A percentile compares a stretch with the other conserved stretches of the same genome.
Evolutionary conservation across 2,329 filamentous ascomycete species (phyloP).

Genomic region (Cladosporium sp.): DNA sequence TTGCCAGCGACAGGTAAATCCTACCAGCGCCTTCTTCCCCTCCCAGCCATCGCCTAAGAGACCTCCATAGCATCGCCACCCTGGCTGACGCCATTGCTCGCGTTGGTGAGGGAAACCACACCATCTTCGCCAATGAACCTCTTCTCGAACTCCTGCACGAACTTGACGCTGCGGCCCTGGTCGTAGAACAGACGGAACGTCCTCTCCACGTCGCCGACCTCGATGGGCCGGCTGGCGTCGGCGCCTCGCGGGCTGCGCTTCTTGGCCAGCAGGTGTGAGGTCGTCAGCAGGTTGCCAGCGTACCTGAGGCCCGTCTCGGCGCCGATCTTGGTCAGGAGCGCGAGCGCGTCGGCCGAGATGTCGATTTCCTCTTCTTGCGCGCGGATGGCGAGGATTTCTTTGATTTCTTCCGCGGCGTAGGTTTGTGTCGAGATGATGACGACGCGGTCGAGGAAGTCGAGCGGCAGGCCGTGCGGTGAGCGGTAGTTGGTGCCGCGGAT

Average conservation of each 20-base stretch:
- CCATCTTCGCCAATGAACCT: slow-evolving; percentile 87
- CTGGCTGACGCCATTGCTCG: slow-evolving; percentile 42
- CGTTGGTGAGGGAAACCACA: slow-evolving; percentile 61
- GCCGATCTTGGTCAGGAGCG: slow-evolving; percentile 91
- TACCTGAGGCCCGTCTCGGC: slow-evolving; percentile 89
- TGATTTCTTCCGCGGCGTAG: slow-evolving; percentile 79
- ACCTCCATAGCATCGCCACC: slow-evolving; percentile 63
- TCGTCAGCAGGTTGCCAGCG: slow-evolving; percentile 96
- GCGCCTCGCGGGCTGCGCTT: slow-evolving; percentile 70
- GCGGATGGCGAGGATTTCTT: slow-evolving; percentile 86
- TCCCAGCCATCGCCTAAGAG: slow-evolving; percentile 48
- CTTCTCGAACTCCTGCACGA: slow-evolving; percentile 86
- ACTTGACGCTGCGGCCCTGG: slow-evolving; percentile 78
- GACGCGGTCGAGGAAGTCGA: slow-evolving; percentile 93
- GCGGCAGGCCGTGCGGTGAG: slow-evolving; percentile 86
- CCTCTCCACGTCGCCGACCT: slow-evolving; percentile 83
- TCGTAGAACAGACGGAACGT: slow-evolving; percentile 96
- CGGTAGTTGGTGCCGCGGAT: slow-evolving; percentile 93
- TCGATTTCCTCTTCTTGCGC: slow-evolving; percentile 97
- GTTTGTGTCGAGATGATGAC: slow-evolving; percentile 93
- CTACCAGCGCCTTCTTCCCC: background rate
- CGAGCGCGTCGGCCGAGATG: slow-evolving; percentile 81
- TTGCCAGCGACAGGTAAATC: background rate
- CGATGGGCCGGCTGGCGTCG: slow-evolving; percentile 54
- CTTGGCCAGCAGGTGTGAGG: slow-evolving; percentile 78